Evolutionary conservation across 352 stramenopile genomes (phyloP), one percentile per base, ranked within the genome.

Genomic region (Achlya hypogyna): DNA sequence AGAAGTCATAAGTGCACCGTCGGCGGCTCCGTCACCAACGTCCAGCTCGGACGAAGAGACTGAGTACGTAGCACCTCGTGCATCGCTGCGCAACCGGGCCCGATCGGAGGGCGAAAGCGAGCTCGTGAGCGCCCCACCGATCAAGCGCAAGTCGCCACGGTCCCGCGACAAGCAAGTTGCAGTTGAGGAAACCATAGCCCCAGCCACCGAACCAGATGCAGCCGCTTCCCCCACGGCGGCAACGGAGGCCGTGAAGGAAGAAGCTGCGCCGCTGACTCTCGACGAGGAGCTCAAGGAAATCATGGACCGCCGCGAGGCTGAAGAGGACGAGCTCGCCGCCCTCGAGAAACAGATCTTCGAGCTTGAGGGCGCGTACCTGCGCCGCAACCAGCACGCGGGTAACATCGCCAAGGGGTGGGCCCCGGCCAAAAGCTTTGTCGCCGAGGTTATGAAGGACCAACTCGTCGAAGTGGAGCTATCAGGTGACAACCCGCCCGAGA

Each of bases 331-430:
- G 62, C 86, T 79, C 78, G 22, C 59, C 14, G 81, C 89, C 51
- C 76, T 90, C 63, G 74, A 84, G 56, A 72, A 78, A 63, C 87
- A 88, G 71, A 76, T 92, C 34, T 89, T 75, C 49, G 83, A 92
- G 72, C 73, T 88, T 25, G 83, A 92, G 72, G 83, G 89, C 25
- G 80, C 76, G 40, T 89, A 85, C 32, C 68, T 92, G 65, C 74
- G 77, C 29, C 79, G 89, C 43, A 90, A 79, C 47, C 60, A 86
- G 51, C 71, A 82, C 27, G 80, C 89, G 52, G 83, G 83, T 72
- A 92, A 92, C 73, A 74, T 89, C 9, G 72, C 88, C 23, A 79
- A 75, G 25, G 83, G 83, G 34, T 92, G 80, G 80, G 83, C 81
- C 27, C 79, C 89, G 60, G 72, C 80, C 42, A 77, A 81, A 32